Evolutionary conservation across 495 filamentous ascomycete species (phyloP).

Genomic region (Staphylotrichum tortipilum): DNA sequence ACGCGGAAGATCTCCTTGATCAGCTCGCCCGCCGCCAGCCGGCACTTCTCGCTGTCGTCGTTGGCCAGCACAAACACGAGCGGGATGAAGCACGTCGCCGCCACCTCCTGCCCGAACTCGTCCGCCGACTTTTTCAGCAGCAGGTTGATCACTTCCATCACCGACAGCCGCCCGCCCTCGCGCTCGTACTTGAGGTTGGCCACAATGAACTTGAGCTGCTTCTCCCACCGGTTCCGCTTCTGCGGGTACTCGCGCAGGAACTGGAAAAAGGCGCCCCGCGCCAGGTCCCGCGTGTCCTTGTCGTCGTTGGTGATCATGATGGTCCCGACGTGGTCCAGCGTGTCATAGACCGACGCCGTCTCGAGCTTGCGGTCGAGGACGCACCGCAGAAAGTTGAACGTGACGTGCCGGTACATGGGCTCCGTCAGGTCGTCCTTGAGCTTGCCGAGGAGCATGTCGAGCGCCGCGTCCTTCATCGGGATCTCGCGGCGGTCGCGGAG

Average conservation of each 20-base stretch:
- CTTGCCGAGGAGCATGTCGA: slow-evolving; percentile 76
- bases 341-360: slow-evolving; percentile 82
- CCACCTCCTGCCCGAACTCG: slow-evolving; percentile 71
- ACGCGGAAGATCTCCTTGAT: slow-evolving; percentile 72
- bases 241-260: slow-evolving; percentile 94
- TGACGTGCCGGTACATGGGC: slow-evolving; percentile 78
- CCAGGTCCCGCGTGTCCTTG: slow-evolving; percentile 71
- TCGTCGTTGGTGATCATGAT: slow-evolving; percentile 97
- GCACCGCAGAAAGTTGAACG: slow-evolving; percentile 85
- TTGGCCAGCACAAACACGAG: slow-evolving; percentile 78
- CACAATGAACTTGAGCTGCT: slow-evolving; percentile 81
- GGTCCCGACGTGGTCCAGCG: slow-evolving; percentile 74
- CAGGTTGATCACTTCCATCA: slow-evolving; percentile 81
- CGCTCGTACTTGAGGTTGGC: slow-evolving; percentile 87
- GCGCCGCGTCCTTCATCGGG: slow-evolving; percentile 65
- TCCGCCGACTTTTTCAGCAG: slow-evolving; percentile 73
- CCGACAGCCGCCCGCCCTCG: slow-evolving; percentile 76
- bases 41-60: slow-evolving; percentile 79
- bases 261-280: slow-evolving; percentile 82
- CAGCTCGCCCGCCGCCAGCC: slow-evolving; percentile 70
- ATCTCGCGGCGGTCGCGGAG: slow-evolving; percentile 71
- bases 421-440: slow-evolving; percentile 87
- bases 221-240: slow-evolving; percentile 72
- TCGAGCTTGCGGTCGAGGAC: slow-evolving; percentile 77
- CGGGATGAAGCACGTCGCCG: slow-evolving; percentile 75